These are phyloP conservation scores for Rostrohypoxylon terebratum DNA, from an alignment of 495 filamentous ascomycete genomes.

Conservation along the genomic window DNA sequence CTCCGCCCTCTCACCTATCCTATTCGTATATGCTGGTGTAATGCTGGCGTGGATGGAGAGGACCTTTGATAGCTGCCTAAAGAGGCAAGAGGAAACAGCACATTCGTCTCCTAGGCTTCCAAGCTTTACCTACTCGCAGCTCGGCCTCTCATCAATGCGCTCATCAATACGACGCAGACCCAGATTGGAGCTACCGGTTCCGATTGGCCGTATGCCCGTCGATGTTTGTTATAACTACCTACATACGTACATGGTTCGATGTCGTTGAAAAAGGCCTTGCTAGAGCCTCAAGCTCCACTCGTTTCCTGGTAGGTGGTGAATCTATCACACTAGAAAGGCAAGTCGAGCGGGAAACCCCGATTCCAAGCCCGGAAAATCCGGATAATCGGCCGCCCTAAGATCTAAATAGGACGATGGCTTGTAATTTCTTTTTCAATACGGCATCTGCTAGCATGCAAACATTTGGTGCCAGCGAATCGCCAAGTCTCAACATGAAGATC, in stretches of 20 bases:
- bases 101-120: constrained; percentile 13
- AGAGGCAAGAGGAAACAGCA: constrained; percentile 38
- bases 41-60: constrained; percentile 7
- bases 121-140: constrained; percentile 22
- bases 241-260: constrained; percentile 32
- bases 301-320: constrained; percentile 14
- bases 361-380: constrained; percentile 29
- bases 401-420: constrained; percentile 13
- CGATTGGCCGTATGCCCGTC: constrained; percentile 30
- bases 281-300: constrained; percentile 46
- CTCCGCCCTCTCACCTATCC: constrained; percentile 12
- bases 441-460: constrained; percentile 11
- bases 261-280: constrained; percentile 31
- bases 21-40: constrained; percentile 38
- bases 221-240: constrained; percentile 32
- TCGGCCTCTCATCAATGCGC: constrained; percentile 41
- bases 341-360: constrained; percentile 18
- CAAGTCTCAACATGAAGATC: constrained; percentile 26
- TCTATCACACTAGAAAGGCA: constrained; percentile 33
- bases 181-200: constrained; percentile 27
- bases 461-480: constrained; percentile 16
- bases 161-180: constrained; percentile 35
- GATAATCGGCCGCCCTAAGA: constrained; percentile 21
- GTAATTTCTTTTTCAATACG: constrained; percentile 13
- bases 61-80: constrained; percentile 44